Conservation (phyloP, 208 protist species). For the Wallacemonas rigidus region DNA sequence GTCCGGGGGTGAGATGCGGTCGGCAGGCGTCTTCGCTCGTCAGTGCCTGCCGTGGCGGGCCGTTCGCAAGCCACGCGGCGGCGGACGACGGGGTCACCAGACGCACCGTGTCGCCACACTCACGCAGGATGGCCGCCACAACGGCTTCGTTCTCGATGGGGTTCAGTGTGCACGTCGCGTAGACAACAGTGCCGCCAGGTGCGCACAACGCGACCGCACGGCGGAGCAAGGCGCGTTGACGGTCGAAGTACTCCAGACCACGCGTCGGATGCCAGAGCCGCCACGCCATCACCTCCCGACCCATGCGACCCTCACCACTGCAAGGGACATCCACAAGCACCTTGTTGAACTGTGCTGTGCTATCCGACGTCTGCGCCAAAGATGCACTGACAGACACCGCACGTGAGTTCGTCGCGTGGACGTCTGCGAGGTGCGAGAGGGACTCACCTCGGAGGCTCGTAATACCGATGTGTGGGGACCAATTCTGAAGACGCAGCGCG, state of each 20-base stretch:
- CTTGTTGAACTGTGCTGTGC: conserved; percentile 55
- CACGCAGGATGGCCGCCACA: conserved; percentile 74
- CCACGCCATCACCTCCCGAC: conserved; percentile 74
- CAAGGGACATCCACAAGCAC: conserved; percentile 95
- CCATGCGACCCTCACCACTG: conserved; percentile 93
- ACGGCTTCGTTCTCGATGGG: conserved; percentile 97
- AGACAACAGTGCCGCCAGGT: conserved; percentile 90
- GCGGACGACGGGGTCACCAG: conserved; percentile 40
- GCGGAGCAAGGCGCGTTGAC: conserved; percentile 78
- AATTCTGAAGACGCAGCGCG: conserved; percentile 44
- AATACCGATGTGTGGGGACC: conserved; percentile 36
- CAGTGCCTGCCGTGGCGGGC: neutral
- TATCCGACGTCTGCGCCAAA: neutral
- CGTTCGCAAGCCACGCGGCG: neutral
- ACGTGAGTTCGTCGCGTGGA: neutral
- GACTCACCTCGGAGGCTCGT: conserved; percentile 38
- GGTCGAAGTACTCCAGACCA: conserved; percentile 57
- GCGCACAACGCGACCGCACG: conserved; percentile 63
- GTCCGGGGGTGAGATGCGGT: conserved; percentile 36
- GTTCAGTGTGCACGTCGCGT: conserved; percentile 96
- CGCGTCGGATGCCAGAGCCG: conserved; percentile 78
- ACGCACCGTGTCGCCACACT: conserved; percentile 36
- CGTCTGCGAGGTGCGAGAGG: conserved; percentile 10
- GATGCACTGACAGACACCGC: too few relatives aligned
- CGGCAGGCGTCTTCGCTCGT: neutral